phyloP scores from a whole-genome alignment of 1,284 basidiomycete species.

The Fomitiporia mediterranea region DNA sequence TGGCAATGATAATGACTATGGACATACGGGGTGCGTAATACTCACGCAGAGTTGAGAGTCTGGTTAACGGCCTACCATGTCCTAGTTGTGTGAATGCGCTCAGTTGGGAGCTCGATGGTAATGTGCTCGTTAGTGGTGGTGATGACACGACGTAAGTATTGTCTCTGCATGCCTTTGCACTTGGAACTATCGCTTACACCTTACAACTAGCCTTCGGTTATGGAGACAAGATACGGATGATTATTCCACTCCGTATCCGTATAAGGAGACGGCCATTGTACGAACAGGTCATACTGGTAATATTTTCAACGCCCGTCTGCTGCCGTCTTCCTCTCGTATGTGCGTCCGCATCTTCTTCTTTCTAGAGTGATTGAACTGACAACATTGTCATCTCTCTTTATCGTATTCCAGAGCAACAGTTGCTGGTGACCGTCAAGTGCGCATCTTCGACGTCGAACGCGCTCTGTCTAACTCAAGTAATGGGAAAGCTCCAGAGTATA shows the following conservation, averaged over 20 bases:
- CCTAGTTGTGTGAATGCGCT: constrained; percentile 82
- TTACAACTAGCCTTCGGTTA: constrained; percentile 51
- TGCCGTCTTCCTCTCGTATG: constrained; percentile 71
- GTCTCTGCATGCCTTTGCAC: constrained; percentile 24
- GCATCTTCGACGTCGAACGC: constrained; percentile 74
- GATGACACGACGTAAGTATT: constrained; percentile 76
- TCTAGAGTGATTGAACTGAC: neutral
- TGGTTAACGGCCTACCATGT: neutral
- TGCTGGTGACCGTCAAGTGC: constrained; percentile 76
- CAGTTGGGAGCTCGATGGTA: constrained; percentile 76
- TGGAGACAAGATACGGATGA: constrained; percentile 53
- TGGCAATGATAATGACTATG: constrained; percentile 43
- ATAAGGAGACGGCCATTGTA: constrained; percentile 57
- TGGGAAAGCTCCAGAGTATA: constrained; percentile 37
- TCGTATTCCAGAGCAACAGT: constrained; percentile 55
- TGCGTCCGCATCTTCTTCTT: constrained; percentile 27
- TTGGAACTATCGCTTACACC: neutral
- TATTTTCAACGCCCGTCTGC: constrained; percentile 84
- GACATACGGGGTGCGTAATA: constrained; percentile 59
- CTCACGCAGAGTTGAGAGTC: constrained; percentile 1
- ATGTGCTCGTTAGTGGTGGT: constrained; percentile 70
- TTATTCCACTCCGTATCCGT: constrained; percentile 47
- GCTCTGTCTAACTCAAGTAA: constrained; percentile 36
- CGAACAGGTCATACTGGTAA: constrained; percentile 80
- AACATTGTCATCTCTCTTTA: constrained; percentile 9